A percentile compares a stretch with the other conserved stretches of the same genome.
Conservation (phyloP, 1,284 basidiomycete genomes). For the Tilletia walkeri region DNA sequence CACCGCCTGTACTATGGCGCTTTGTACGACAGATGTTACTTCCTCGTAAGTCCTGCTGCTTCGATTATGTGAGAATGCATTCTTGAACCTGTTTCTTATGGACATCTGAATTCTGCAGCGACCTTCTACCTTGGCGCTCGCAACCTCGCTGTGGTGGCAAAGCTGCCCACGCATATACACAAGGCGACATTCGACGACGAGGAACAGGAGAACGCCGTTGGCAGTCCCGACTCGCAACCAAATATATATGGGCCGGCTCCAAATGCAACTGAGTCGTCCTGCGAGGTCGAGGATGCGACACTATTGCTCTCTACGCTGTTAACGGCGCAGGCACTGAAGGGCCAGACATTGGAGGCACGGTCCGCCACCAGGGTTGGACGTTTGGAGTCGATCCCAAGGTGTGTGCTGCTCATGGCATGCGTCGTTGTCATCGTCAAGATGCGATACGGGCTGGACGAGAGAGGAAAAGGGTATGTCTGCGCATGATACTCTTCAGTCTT, state of each 20-base stretch:
- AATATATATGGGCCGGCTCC: neutral
- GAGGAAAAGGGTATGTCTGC: slow-evolving; percentile 26
- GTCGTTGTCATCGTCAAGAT: slow-evolving; percentile 45
- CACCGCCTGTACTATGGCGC: slow-evolving; percentile 77
- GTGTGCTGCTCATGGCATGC: slow-evolving; percentile 68
- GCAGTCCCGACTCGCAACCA: neutral
- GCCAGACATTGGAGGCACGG: neutral
- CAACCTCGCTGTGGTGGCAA: neutral
- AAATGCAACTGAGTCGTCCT: no score
- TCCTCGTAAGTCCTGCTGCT: slow-evolving; percentile 65
- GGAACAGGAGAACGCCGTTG: no score
- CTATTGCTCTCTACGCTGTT: neutral
- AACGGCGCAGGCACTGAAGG: neutral
- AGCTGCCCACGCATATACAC: neutral
- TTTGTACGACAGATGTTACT: slow-evolving; percentile 69
- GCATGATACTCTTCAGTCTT: neutral
- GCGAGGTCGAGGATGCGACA: no score
- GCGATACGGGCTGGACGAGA: slow-evolving; percentile 48
- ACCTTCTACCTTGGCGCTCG: slow-evolving; percentile 21
- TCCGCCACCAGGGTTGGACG: neutral
- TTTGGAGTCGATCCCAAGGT: slow-evolving; percentile 63
- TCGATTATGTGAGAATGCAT: no score
- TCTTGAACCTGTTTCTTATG: no score
- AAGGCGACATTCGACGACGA: neutral
- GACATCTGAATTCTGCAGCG: slow-evolving; percentile 13